Evolutionary conservation across 345 rosid genomes (phyloP).

Genomic region (Corymbia maculata): DNA sequence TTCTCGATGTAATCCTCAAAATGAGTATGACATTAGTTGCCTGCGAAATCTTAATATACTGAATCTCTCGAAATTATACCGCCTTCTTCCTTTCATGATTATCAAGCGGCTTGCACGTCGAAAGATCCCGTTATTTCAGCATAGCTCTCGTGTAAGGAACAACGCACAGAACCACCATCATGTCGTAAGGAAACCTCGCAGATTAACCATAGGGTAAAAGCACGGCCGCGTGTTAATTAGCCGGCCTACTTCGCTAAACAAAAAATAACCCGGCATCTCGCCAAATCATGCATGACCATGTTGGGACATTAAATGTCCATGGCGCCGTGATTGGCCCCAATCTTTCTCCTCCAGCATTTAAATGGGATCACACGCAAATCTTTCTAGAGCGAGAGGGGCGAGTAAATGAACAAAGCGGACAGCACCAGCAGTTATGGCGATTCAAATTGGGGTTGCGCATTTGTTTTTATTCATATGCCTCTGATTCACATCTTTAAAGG

Average conservation of each 20-base stretch:
- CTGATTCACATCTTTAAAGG: not conserved
- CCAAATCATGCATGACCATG: not conserved
- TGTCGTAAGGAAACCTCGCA: not conserved
- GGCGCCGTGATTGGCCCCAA: not conserved
- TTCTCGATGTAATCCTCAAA: not conserved
- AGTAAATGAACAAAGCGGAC: not conserved
- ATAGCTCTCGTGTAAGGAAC: not conserved
- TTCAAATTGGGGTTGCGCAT: not conserved
- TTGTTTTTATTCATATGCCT: not conserved
- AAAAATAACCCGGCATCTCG: not conserved
- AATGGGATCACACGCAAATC: not conserved
- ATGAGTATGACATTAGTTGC: not conserved
- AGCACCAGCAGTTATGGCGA: not conserved
- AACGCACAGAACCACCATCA: rapidly evolving
- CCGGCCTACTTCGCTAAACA: not conserved
- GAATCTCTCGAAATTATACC: rapidly evolving
- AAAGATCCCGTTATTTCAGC: not conserved
- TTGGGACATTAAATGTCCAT: not conserved
- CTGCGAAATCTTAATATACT: not conserved
- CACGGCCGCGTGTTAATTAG: not conserved
- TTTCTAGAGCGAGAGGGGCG: not conserved
- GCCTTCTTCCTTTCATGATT: not conserved
- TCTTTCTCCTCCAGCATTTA: not conserved
- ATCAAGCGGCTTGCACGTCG: not conserved
- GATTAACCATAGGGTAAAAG: not conserved